Evolutionary conservation across 352 stramenopile species (phyloP).

Genomic region (Peronospora farinosa): DNA sequence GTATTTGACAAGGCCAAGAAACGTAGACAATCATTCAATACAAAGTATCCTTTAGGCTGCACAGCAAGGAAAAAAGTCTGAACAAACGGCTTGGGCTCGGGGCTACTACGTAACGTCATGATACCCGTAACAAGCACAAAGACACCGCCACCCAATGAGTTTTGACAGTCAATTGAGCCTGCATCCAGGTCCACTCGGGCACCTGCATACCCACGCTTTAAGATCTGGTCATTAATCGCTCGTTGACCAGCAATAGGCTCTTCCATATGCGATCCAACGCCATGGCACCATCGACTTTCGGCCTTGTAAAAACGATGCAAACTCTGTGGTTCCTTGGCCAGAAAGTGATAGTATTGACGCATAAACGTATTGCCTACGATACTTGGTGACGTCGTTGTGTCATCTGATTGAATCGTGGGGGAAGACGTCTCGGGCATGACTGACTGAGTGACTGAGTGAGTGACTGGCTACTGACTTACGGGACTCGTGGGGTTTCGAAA

Average conservation of each 20-base stretch:
- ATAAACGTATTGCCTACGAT: conserved; percentile 84
- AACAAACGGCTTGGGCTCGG: conserved; percentile 68
- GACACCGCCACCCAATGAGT: conserved; percentile 58
- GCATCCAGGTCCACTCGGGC: conserved; percentile 75
- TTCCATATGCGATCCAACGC: conserved; percentile 74
- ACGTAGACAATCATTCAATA: conserved; percentile 82
- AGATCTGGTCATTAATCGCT: conserved; percentile 81
- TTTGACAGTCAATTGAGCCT: conserved; percentile 84
- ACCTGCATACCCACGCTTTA: conserved; percentile 66
- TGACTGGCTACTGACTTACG: no score
- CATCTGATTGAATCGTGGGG: conserved; percentile 24
- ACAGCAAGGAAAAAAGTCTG: conserved; percentile 86
- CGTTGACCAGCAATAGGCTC: conserved; percentile 66
- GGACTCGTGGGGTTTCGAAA: no score
- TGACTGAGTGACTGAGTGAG: no score
- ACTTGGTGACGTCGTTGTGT: conserved; percentile 44
- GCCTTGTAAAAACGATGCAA: conserved; percentile 88
- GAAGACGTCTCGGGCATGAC: conserved; percentile 45
- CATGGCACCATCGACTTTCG: conserved; percentile 77
- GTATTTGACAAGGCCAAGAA: conserved; percentile 63
- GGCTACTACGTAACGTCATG: conserved; percentile 62
- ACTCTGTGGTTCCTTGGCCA: conserved; percentile 77
- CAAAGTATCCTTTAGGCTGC: conserved; percentile 85
- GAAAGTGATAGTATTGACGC: conserved; percentile 86
- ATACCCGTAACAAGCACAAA: conserved; percentile 83